Percentiles rank a stretch among this genome's conserved stretches.
Conservation (phyloP, 257 asterid genomes). For the Nicotiana otophora region DNA sequence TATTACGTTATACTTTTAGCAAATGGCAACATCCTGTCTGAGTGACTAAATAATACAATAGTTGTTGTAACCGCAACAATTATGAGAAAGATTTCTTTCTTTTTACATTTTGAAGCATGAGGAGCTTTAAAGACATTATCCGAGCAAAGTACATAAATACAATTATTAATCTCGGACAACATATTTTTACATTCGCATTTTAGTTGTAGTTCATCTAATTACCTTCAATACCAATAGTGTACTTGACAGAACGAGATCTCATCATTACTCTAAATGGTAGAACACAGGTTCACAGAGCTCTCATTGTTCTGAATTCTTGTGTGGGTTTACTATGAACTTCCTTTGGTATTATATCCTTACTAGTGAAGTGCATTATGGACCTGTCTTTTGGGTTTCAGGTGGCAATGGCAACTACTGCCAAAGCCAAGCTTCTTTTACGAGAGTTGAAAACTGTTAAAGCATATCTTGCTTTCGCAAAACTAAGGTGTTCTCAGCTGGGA, state of each 20-base stretch:
- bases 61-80: background rate
- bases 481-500: conserved; percentile 79
- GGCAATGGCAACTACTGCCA: conserved; percentile 97
- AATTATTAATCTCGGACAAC: background rate
- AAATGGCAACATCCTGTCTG: background rate
- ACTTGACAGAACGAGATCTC: background rate
- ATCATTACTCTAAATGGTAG: background rate
- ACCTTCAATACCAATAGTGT: background rate
- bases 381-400: conserved; percentile 43
- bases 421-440: conserved; percentile 78
- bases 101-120: background rate
- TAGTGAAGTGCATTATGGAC: conserved; percentile 23
- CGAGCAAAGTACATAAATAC: background rate
- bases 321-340: background rate
- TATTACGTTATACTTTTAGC: background rate
- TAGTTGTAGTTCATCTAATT: background rate
- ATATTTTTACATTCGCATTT: background rate
- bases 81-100: background rate
- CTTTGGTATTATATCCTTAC: conserved; percentile 8
- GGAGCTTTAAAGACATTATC: background rate
- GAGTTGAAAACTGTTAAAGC: conserved; percentile 89
- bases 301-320: background rate
- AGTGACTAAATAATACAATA: background rate
- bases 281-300: background rate
- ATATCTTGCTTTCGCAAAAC: conserved; percentile 72